Conservation (phyloP, 2,329 filamentous ascomycete species). For the Alternaria ventricosa region DNA sequence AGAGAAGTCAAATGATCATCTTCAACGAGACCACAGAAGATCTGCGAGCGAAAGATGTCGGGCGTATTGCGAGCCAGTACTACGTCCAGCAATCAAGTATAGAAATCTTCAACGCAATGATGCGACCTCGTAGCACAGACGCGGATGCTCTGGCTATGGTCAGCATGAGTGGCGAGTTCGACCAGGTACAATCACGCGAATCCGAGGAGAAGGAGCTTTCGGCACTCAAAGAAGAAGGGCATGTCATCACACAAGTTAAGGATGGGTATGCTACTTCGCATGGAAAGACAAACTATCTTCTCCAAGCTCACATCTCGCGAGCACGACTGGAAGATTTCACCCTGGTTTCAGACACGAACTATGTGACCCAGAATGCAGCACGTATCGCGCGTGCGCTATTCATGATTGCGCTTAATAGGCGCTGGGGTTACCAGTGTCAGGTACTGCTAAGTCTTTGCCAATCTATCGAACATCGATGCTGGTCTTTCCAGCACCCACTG, state of each 20-base stretch:
- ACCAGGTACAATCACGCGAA: conserved; percentile 93
- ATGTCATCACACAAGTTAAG: conserved; percentile 77
- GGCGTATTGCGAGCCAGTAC: conserved; percentile 94
- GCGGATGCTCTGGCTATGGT: conserved; percentile 96
- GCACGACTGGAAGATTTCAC: conserved; percentile 92
- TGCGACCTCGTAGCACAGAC: conserved; percentile 84
- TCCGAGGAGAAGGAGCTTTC: conserved; percentile 88
- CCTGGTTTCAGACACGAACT: conserved; percentile 87
- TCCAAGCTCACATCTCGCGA: conserved; percentile 92
- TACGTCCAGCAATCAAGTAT: conserved; percentile 94
- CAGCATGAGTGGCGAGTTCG: conserved; percentile 95
- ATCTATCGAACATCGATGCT: conserved; percentile 94
- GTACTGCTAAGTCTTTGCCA: conserved; percentile 92
- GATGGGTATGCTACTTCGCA: conserved; percentile 72
- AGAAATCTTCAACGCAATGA: conserved; percentile 95
- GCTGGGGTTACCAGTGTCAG: conserved; percentile 95
- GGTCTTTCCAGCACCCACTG: conserved; percentile 93
- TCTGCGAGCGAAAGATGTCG: conserved; percentile 90
- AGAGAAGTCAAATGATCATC: conserved; percentile 98
- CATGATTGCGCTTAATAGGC: conserved; percentile 93
- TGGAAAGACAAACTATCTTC: conserved; percentile 91
- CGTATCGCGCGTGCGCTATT: conserved; percentile 94
- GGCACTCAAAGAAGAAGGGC: conserved; percentile 69
- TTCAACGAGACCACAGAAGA: conserved; percentile 96
- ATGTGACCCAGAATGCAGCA: conserved; percentile 93